These are phyloP conservation scores for Nothophoma quercina DNA, from an alignment of 2,329 filamentous ascomycete genomes.

Conservation along the genomic window DNA sequence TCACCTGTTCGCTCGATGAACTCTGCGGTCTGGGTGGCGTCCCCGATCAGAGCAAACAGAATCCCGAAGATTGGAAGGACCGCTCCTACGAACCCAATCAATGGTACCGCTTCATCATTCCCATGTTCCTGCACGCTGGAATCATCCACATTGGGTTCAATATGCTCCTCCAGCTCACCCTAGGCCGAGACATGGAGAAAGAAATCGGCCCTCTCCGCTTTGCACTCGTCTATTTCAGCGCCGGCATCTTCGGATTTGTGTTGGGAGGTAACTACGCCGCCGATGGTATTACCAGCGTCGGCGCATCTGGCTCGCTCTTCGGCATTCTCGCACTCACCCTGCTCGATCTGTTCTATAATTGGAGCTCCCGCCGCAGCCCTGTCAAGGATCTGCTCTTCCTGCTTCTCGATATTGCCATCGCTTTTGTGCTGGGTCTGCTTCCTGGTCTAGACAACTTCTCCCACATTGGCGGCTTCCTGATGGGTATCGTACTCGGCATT, in stretches of 20 bases:
- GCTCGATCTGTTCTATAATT: slow-evolving; percentile 91
- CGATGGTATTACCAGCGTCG: slow-evolving; percentile 78
- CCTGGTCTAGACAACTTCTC: slow-evolving; percentile 97
- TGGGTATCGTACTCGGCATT: slow-evolving; percentile 86
- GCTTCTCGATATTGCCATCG: slow-evolving; percentile 82
- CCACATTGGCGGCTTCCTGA: slow-evolving; percentile 94
- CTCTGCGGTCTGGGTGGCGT: slow-evolving; percentile 86
- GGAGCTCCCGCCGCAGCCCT: slow-evolving; percentile 79
- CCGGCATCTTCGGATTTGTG: slow-evolving; percentile 95
- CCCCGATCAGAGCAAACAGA: slow-evolving; percentile 66
- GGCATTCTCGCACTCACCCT: slow-evolving; percentile 88
- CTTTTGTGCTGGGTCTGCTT: slow-evolving; percentile 89
- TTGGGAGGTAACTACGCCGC: slow-evolving; percentile 93
- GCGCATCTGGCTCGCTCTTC: slow-evolving; percentile 89
- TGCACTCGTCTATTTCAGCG: slow-evolving; percentile 85
- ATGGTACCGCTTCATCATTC: slow-evolving; percentile 95
- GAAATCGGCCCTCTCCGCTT: slow-evolving; percentile 89
- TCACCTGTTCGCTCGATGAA: slow-evolving; percentile 75
- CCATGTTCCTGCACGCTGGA: slow-evolving; percentile 94
- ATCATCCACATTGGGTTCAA: slow-evolving; percentile 97
- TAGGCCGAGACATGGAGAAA: slow-evolving; percentile 91
- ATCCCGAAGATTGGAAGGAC: slow-evolving; percentile 64
- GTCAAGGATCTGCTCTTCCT: slow-evolving; percentile 88
- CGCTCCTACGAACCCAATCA: slow-evolving; percentile 77
- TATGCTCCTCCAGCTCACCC: slow-evolving; percentile 85